Evolutionary conservation across 2,329 filamentous ascomycete species (phyloP).

Genomic region (Amauroascus niger): DNA sequence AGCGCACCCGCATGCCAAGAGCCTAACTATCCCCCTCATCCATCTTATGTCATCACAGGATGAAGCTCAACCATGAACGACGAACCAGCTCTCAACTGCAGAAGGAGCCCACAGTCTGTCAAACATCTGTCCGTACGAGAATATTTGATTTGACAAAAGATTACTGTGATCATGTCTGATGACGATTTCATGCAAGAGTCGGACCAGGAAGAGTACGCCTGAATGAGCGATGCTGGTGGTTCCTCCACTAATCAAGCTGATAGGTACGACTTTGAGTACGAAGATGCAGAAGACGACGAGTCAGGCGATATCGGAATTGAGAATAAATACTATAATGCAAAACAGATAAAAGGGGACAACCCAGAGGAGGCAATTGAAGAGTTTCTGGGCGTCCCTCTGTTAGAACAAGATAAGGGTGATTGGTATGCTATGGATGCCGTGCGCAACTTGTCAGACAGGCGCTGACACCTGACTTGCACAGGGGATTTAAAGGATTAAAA

Average conservation of each 20-base stretch:
- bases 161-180: constrained; percentile 54
- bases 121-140: too few relatives aligned
- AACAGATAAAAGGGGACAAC: constrained; percentile 82
- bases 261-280: constrained; percentile 94
- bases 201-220: constrained; percentile 66
- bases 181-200: constrained; percentile 92
- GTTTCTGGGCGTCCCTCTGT: constrained; percentile 73
- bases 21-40: neutral
- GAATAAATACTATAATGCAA: constrained; percentile 99
- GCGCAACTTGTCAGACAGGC: neutral
- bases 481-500: constrained; percentile 93
- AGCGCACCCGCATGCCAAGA: neutral
- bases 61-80: neutral
- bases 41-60: constrained; percentile 3
- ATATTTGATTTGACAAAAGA: neutral
- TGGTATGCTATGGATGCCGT: constrained; percentile 56
- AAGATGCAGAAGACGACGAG: constrained; percentile 84
- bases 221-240: neutral
- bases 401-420: constrained; percentile 88
- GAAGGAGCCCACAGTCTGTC: too few relatives aligned
- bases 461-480: constrained; percentile 22
- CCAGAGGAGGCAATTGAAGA: constrained; percentile 83
- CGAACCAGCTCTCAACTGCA: neutral
- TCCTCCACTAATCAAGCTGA: neutral
- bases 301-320: constrained; percentile 87